Conservation (phyloP, 306 rosid genomes). For the barrel medic (Medicago truncatula) region MtrunA17r5.0-ANR NC_053044.1:53155001-53155500, state of each 20-base stretch:
- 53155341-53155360: slow-evolving; percentile 71
- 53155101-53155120: not conserved
- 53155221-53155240: slow-evolving; percentile 66
- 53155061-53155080: not conserved
- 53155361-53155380: slow-evolving; percentile 64
- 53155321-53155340: slow-evolving; percentile 84
- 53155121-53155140: not conserved
- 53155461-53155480: slow-evolving; percentile 11
- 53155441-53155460: not conserved
- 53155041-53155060: not conserved
- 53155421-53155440: slow-evolving; percentile 84
- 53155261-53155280: slow-evolving; percentile 77
- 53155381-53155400: slow-evolving; percentile 71
- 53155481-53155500: not conserved
- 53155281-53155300: slow-evolving; percentile 79
- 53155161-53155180: slow-evolving; percentile 35
- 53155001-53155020: slow-evolving; percentile 65
- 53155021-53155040: slow-evolving; percentile 7
- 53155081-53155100: not conserved
- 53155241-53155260: slow-evolving; percentile 80
- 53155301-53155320: slow-evolving; percentile 85
- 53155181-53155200: slow-evolving; percentile 71
- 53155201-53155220: slow-evolving; percentile 73
- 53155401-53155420: slow-evolving; percentile 70
- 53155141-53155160: not conserved